Conservation (phyloP, 1,284 basidiomycete species). For the Golubevia pallescens region DNA sequence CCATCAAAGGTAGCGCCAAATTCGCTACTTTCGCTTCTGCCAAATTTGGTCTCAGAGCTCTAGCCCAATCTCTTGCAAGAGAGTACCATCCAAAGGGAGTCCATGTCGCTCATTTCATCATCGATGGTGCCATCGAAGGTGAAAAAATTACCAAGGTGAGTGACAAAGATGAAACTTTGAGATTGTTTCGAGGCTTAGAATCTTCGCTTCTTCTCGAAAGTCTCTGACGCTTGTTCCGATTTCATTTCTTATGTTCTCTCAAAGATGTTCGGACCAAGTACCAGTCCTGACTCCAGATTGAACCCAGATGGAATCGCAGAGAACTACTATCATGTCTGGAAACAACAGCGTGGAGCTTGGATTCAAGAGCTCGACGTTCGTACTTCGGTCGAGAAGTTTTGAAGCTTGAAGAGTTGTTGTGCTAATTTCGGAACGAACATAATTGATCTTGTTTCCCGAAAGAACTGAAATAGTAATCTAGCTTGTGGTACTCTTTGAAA, state of each 20-base stretch:
- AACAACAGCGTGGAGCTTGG: background rate
- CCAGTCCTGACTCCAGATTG: background rate
- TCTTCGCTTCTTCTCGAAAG: no score
- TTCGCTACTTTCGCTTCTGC: constrained; percentile 26
- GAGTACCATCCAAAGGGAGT: constrained; percentile 30
- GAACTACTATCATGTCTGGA: background rate
- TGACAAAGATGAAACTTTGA: no score
- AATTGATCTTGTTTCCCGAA: no score
- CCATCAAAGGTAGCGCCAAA: constrained; percentile 25
- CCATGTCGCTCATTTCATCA: constrained; percentile 31
- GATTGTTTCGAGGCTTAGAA: no score
- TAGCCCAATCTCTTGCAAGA: constrained; percentile 24
- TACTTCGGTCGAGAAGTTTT: background rate
- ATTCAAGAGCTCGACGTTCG: background rate
- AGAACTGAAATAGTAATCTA: no score
- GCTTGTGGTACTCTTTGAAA: no score
- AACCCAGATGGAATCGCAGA: background rate
- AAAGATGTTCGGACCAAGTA: background rate
- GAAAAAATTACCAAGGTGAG: no score
- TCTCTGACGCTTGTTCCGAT: background rate
- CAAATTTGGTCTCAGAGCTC: constrained; percentile 26
- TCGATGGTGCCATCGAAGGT: constrained; percentile 17
- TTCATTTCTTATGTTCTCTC: background rate
- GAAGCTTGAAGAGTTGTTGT: background rate
- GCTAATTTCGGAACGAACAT: no score